Percentiles rank a stretch among this genome's conserved stretches.
phyloP scores from a whole-genome alignment of 352 stramenopile species.

The Phytophthora constricta region DNA sequence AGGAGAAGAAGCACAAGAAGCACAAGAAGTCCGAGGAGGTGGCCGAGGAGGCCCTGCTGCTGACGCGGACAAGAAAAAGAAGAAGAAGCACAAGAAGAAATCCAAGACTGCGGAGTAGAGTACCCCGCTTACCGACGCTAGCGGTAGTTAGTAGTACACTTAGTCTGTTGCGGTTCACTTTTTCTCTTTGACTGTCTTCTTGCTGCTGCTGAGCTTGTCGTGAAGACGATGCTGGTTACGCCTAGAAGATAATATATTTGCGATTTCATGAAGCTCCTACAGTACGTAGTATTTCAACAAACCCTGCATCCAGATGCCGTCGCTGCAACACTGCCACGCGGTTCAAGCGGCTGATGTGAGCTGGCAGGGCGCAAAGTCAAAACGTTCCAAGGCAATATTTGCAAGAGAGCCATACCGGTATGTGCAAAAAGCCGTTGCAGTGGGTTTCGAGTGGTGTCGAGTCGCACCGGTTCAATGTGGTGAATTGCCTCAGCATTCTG shows the following conservation, averaged over 20 bases:
- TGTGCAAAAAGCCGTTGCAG: slow-evolving; percentile 21
- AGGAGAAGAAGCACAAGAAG: slow-evolving; percentile 77
- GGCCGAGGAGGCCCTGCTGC: slow-evolving; percentile 18
- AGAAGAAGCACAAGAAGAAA: slow-evolving; percentile 87
- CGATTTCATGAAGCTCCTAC: slow-evolving; percentile 28
- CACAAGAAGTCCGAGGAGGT: slow-evolving; percentile 46
- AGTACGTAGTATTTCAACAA: neutral
- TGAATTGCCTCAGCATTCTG: neutral
- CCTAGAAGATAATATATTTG: slow-evolving; percentile 43
- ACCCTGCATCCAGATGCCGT: no score
- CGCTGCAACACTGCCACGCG: no score
- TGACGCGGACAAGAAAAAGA: slow-evolving; percentile 75
- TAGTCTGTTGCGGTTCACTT: slow-evolving; percentile 43
- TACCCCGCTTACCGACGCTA: slow-evolving; percentile 34
- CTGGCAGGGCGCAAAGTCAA: no score
- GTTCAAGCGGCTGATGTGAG: no score
- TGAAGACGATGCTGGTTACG: slow-evolving; percentile 36
- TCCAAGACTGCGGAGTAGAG: slow-evolving; percentile 77
- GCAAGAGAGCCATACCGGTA: no score
- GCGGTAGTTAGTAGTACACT: slow-evolving; percentile 51
- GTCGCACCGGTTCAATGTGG: neutral
- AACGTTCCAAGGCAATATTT: no score
- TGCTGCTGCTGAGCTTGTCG: slow-evolving; percentile 37
- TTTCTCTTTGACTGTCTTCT: slow-evolving; percentile 23
- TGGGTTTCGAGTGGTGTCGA: slow-evolving; percentile 28